These are phyloP conservation scores for Cadophora luteo-olivacea DNA, from an alignment of 2,329 filamentous ascomycete species.

Conservation along the genomic window DNA sequence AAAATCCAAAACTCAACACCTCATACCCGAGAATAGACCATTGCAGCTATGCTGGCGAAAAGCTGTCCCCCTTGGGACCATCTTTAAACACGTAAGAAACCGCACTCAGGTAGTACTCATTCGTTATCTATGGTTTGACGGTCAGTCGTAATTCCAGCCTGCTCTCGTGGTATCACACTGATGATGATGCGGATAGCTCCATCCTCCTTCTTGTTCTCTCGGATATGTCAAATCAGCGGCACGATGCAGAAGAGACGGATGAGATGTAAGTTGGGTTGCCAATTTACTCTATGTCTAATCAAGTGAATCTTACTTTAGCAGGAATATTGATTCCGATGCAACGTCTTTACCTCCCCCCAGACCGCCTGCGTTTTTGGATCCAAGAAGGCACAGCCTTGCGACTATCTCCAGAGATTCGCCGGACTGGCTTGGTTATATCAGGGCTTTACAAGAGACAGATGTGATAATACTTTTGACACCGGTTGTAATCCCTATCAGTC, in stretches of 20 bases:
- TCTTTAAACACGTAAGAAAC: neutral
- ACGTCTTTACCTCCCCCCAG: neutral
- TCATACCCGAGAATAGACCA: conserved; percentile 4
- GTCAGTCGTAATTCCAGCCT: neutral
- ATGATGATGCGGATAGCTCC: neutral
- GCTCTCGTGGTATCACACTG: neutral
- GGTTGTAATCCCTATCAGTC: conserved; percentile 55
- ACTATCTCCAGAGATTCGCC: conserved; percentile 41
- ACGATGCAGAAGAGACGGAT: conserved; percentile 4
- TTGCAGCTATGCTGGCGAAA: neutral
- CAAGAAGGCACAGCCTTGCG: conserved; percentile 20
- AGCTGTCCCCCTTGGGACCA: conserved; percentile 1
- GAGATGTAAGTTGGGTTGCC: neutral
- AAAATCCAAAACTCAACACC: neutral
- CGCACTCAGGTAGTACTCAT: neutral
- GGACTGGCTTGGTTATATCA: conserved; percentile 56
- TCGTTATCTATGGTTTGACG: neutral
- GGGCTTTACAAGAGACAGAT: conserved; percentile 55
- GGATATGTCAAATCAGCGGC: conserved; percentile 2
- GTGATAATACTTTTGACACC: conserved; percentile 69
- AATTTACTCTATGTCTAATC: neutral
- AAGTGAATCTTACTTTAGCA: conserved; percentile 31
- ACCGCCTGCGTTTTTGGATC: neutral
- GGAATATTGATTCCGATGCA: conserved; percentile 29
- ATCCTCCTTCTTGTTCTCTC: neutral